Base-by-base conservation (phyloP, 805 yeast species). In the Starmerella kuoi region DNA sequence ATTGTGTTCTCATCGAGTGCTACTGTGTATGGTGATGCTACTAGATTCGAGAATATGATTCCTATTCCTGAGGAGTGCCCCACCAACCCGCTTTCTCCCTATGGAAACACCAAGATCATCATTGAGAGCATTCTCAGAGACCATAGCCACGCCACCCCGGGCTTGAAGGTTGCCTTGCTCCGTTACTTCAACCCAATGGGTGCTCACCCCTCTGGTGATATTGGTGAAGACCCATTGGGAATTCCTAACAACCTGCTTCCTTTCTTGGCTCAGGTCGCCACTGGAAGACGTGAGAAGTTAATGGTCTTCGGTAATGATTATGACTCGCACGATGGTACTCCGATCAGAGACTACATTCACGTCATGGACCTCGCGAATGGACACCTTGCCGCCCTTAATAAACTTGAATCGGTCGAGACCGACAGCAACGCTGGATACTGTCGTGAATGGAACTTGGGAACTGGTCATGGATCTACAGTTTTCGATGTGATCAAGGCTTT, bases 121-220 rank as follows among this genome's bases (percentile, higher is more conserved):
- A 76, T 77, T 46, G 93, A 82, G 61, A 66, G 70, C 41, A 70
- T 79, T 41, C 61, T 76, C 46, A 61, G 68, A 26, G 86, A 77
- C 56, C 60, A 74, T 21, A 64, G 72, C 51, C 52, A 60, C 4
- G 67, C 75, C 34, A 54, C 54, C 35, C 54, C 59, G 3, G 47
- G 52, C 4, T 57, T 61, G 57, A 52, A 53, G 24, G 64, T 62
- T 12, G 88, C 86, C 4, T 67, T 80, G 38, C 64, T 83, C 54
- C 70, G 91, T 44, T 83, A 81, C 61, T 82, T 80, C 65, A 81
- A 82, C 56, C 91, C 93, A 27, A 79, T 80, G 50, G 93, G 93
- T 30, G 88, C 91, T 15, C 93, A 82, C 57, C 82, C 87, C 3
- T 74, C 84, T 2, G 91, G 91, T 11, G 61, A 74, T 27, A 67